These are phyloP conservation scores for Strobilomyces dryophilus DNA, from an alignment of 768 basidiomycete genomes.

Conservation along the genomic window DNA sequence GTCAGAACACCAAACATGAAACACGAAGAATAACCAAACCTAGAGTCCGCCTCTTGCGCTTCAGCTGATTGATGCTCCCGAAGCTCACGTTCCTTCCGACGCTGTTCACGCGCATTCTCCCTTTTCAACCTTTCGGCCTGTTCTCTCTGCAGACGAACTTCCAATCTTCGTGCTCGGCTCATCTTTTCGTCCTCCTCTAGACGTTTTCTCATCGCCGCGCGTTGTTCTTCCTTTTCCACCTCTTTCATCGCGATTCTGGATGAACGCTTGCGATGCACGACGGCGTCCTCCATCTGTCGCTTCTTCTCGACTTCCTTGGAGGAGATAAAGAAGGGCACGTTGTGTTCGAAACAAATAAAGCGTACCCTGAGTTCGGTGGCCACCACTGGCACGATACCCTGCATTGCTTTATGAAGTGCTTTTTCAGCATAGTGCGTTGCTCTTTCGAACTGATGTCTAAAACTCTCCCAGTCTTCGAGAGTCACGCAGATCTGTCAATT, in stretches of 20 bases:
- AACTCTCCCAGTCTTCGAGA: constrained; percentile 79
- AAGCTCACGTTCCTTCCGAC: constrained; percentile 34
- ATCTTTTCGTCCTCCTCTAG: constrained; percentile 67
- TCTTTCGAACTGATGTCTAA: constrained; percentile 70
- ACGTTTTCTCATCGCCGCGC: constrained; percentile 52
- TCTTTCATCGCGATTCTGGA: constrained; percentile 84
- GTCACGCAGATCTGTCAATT: constrained; percentile 72
- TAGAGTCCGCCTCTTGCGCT: constrained; percentile 4
- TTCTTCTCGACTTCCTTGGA: constrained; percentile 60
- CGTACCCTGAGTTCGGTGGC: constrained; percentile 60
- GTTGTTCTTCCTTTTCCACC: constrained; percentile 70
- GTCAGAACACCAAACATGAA: constrained; percentile 14
- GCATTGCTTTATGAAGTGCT: constrained; percentile 67
- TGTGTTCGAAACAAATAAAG: not conserved
- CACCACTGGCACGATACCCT: constrained; percentile 67
- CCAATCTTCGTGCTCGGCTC: constrained; percentile 56
- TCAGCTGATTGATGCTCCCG: constrained; percentile 22
- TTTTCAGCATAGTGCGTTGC: constrained; percentile 80
- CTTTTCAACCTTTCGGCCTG: constrained; percentile 49
- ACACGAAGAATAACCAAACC: constrained; percentile 9
- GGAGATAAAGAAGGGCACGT: constrained; percentile 3
- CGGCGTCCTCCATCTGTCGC: constrained; percentile 63
- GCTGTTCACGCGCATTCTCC: constrained; percentile 58
- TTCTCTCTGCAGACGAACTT: constrained; percentile 54
- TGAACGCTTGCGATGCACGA: constrained; percentile 85